Percentiles rank a stretch among this genome's conserved stretches.
Evolutionary conservation across 2,329 filamentous ascomycete species (phyloP).

Genomic region (Fusarium brevicatenulatum): DNA sequence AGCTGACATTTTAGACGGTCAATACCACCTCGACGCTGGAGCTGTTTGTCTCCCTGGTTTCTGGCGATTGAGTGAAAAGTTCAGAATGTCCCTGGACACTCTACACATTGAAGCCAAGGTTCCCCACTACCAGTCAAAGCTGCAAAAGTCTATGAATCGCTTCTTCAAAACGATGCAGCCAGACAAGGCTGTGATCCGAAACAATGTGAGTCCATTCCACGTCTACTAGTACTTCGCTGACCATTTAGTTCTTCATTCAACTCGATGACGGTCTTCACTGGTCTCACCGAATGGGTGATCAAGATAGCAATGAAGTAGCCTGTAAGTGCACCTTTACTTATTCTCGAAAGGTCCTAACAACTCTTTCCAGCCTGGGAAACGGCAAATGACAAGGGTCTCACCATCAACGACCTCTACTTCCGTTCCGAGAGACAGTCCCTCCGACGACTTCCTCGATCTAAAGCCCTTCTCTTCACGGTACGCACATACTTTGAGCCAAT

Average conservation of each 20-base stretch:
- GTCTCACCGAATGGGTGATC: constrained; percentile 35
- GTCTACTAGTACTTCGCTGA: accelerated
- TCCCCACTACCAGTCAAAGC: constrained; percentile 27
- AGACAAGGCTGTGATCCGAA: constrained; percentile 24
- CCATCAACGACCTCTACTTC: constrained; percentile 30
- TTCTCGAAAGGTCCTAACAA: not conserved
- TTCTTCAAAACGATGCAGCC: constrained; percentile 33
- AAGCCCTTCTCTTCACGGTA: constrained; percentile 22
- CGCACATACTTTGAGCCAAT: constrained; percentile 34
- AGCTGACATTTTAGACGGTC: not conserved
- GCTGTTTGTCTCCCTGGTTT: constrained; percentile 34
- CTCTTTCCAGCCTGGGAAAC: constrained; percentile 19
- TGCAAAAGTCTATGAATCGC: constrained; percentile 34
- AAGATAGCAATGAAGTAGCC: constrained; percentile 14
- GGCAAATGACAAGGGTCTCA: constrained; percentile 11
- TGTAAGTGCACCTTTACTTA: not conserved
- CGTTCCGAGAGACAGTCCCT: constrained; percentile 35
- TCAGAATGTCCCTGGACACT: constrained; percentile 34
- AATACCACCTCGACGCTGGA: constrained; percentile 33
- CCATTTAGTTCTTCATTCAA: constrained; percentile 29
- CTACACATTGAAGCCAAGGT: constrained; percentile 35
- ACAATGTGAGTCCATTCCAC: constrained; percentile 1
- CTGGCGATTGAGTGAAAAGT: constrained; percentile 33
- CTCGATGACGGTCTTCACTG: constrained; percentile 34
- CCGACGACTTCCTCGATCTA: constrained; percentile 26